Evolutionary conservation across 257 asterid species (phyloP), one percentile per base, ranked within the genome.

Genomic region (Forsythia viridissima): DNA sequence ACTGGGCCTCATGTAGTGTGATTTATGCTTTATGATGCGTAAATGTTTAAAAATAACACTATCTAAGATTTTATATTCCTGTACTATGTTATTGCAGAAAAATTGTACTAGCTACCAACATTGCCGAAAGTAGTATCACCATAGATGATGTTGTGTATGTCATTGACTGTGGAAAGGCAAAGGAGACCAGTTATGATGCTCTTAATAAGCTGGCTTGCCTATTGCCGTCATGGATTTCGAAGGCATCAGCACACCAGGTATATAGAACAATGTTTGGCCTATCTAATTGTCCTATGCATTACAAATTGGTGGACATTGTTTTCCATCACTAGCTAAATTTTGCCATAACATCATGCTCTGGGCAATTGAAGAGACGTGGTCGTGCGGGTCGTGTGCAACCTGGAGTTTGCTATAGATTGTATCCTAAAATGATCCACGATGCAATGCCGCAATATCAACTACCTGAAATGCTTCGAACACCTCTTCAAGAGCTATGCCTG

Each of bases 191-290:
- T 86, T 95, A 95, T 82, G 98, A 93, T 88, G 99, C 99, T 85
- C 97, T 93, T 41, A 95, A 95, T 87, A 93, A 95, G 86, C 84
- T 95, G 79, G 97, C 99, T 81, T 93, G 98, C 79, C 90, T 95
- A 77, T 86, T 93, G 55, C 99, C 99, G 55, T 93, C 99, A 80
- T 95, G 99, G 99, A 95, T 95, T 80, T 95, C 99, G 8, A 93
- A 93, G 93, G 99, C 99, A 80, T 95, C 99, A 71, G 97, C 99
- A 30, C 98, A 90, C 85, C 99, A 95, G 98, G 99, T 93, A 84
- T 34, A 12, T 79, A 52, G 36, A 59, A 5, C 7, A 57, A 82
- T 61, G 59, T 39, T 51, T 24, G 71, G 38, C 73, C 41, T 38
- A 15, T 51, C 13, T 38, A 46, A 37, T 34, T 72, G 8, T 55